These are phyloP conservation scores for Leccinellum luteum DNA, from an alignment of 768 basidiomycete genomes.

Conservation along the genomic window DNA sequence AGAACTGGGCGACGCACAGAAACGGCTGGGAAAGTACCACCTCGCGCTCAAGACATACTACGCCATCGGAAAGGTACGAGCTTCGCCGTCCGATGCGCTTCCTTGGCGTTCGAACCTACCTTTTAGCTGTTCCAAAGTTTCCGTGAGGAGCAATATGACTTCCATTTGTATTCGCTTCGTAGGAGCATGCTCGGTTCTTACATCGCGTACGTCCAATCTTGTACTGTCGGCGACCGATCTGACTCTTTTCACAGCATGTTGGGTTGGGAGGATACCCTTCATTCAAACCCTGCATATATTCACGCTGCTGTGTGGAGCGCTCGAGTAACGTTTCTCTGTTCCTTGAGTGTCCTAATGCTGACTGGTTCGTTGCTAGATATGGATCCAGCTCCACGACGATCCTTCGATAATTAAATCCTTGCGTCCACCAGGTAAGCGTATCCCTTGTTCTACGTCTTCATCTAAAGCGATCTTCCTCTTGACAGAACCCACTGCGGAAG, in stretches of 20 bases:
- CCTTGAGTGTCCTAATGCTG: conserved; percentile 7
- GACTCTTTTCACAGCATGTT: conserved; percentile 52
- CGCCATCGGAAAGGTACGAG: conserved; percentile 64
- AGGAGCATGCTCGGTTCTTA: conserved; percentile 88
- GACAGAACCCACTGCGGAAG: conserved; percentile 18
- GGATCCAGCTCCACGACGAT: conserved; percentile 66
- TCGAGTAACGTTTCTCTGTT: conserved; percentile 42
- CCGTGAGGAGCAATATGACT: conserved; percentile 97
- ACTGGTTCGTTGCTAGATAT: conserved; percentile 53
- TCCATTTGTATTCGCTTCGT: conserved; percentile 92
- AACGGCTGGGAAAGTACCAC: conserved; percentile 60
- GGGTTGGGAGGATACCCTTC: conserved; percentile 76
- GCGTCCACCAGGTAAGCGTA: conserved; percentile 36
- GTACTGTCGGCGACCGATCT: conserved; percentile 4
- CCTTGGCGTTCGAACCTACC: conserved; percentile 4
- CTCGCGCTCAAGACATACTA: conserved; percentile 86
- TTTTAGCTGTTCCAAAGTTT: conserved; percentile 75
- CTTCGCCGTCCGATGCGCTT: conserved; percentile 2
- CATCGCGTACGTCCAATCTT: conserved; percentile 55
- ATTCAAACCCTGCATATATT: conserved; percentile 75
- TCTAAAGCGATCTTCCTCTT: not conserved
- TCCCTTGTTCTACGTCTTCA: conserved; percentile 30
- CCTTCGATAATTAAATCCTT: conserved; percentile 52
- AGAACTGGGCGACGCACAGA: conserved; percentile 77
- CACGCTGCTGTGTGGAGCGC: conserved; percentile 70